Conservation (phyloP, 768 basidiomycete genomes). For the Pulveroboletus sp. region DNA sequence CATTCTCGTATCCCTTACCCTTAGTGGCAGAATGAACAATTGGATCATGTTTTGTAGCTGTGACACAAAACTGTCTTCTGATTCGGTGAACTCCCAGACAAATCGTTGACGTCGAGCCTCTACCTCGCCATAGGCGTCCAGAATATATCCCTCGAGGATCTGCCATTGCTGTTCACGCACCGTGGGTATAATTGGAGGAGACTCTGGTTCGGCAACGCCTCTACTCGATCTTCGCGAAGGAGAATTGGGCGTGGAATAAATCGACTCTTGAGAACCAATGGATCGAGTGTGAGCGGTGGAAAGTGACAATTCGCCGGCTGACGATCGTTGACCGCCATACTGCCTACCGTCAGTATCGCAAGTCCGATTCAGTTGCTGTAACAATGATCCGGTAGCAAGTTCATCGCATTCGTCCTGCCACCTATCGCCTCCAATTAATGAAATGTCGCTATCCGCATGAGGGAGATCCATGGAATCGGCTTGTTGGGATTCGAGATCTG, state of each 20-base stretch:
- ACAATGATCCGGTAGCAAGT: conserved; percentile 29
- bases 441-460: conserved; percentile 47
- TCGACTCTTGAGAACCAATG: conserved; percentile 23
- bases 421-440: conserved; percentile 38
- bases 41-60: conserved; percentile 63
- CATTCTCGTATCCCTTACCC: conserved; percentile 59
- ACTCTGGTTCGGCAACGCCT: conserved; percentile 4
- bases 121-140: conserved; percentile 38
- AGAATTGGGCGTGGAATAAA: conserved; percentile 22
- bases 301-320: conserved; percentile 9
- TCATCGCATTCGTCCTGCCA: conserved; percentile 39
- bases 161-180: conserved; percentile 23
- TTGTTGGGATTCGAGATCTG: conserved; percentile 9
- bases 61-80: conserved; percentile 68
- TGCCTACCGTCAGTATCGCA: background rate
- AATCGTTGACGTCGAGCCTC: conserved; percentile 66
- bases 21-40: conserved; percentile 78
- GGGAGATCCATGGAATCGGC: conserved; percentile 16
- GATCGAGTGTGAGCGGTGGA: conserved; percentile 11
- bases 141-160: conserved; percentile 17
- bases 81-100: conserved; percentile 64
- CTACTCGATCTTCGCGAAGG: conserved; percentile 9
- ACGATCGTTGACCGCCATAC: conserved; percentile 1
- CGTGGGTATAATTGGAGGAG: conserved; percentile 3
- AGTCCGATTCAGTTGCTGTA: conserved; percentile 16